Percentiles rank a stretch among this genome's conserved stretches.
Evolutionary conservation across 495 filamentous ascomycete species (phyloP).

Genomic region (Haplographium delicatum): DNA sequence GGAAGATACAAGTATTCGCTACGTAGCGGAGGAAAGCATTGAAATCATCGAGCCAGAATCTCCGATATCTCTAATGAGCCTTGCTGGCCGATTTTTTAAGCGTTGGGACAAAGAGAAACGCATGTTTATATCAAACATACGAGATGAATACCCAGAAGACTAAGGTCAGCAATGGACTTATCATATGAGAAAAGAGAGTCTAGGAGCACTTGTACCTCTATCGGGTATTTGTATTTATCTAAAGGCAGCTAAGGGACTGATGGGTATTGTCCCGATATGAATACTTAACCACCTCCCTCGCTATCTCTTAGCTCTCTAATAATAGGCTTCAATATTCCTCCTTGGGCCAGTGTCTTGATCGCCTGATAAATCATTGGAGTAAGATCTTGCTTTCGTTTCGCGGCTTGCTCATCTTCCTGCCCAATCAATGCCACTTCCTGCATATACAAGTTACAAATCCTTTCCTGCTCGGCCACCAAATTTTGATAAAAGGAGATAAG

Average conservation of each 20-base stretch:
- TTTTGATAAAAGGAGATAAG: constrained; percentile 5
- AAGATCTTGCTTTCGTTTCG: constrained; percentile 8
- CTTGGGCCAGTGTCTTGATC: constrained; percentile 12
- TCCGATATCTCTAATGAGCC: constrained; percentile 48
- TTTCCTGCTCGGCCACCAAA: background rate
- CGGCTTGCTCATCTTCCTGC: constrained; percentile 12
- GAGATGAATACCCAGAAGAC: constrained; percentile 82
- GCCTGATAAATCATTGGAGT: constrained; percentile 13
- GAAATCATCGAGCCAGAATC: constrained; percentile 48
- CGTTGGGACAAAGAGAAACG: constrained; percentile 64
- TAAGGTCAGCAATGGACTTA: constrained; percentile 28
- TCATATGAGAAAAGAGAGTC: background rate
- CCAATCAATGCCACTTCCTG: constrained; percentile 2
- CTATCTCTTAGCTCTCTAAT: background rate
- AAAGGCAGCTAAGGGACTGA: no score
- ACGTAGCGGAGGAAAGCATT: constrained; percentile 88
- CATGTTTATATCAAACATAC: constrained; percentile 80
- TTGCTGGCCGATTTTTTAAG: constrained; percentile 87
- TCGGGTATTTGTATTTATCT: no score
- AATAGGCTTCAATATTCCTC: constrained; percentile 11
- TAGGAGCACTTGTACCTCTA: no score
- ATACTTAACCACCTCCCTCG: background rate
- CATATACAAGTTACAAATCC: constrained; percentile 1
- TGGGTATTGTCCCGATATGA: no score
- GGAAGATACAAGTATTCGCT: constrained; percentile 63